Percentiles rank a stretch among this genome's conserved stretches.
phyloP scores from a whole-genome alignment of 202 grass and related monocot species.

The Carex arenaria region DNA sequence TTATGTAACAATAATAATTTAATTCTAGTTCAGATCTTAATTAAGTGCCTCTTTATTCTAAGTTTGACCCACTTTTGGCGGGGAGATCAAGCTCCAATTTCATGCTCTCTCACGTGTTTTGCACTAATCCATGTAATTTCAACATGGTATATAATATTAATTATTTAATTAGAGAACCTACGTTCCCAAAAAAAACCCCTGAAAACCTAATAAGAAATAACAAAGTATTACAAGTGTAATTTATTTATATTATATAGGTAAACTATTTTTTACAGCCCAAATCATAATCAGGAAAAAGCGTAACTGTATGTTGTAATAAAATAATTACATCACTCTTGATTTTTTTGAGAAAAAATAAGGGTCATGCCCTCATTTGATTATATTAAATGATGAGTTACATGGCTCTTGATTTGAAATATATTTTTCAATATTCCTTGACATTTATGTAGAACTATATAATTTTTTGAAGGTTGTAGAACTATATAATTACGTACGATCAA shows the following conservation, averaged over 20 bases:
- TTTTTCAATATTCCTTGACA: not conserved
- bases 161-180: too few relatives aligned
- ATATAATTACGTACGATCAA: not conserved
- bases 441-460: not conserved
- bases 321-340: not conserved
- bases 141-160: not conserved
- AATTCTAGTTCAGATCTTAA: slow-evolving; percentile 14
- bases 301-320: too few relatives aligned
- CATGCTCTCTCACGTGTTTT: slow-evolving; percentile 21
- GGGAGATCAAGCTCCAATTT: not conserved
- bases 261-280: not conserved
- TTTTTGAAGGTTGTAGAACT: not conserved
- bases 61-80: slow-evolving; percentile 27
- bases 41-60: slow-evolving; percentile 21
- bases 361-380: too few relatives aligned
- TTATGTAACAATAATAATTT: not conserved
- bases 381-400: too few relatives aligned
- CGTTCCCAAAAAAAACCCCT: not conserved
- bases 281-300: not conserved
- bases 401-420: not conserved
- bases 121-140: slow-evolving; percentile 2
- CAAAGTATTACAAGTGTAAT: not conserved
- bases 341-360: too few relatives aligned
- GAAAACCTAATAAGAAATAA: not conserved
- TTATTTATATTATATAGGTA: not conserved